Base-by-base conservation (phyloP, 257 asterid genomes). In the Leonotis leonurus region DNA sequence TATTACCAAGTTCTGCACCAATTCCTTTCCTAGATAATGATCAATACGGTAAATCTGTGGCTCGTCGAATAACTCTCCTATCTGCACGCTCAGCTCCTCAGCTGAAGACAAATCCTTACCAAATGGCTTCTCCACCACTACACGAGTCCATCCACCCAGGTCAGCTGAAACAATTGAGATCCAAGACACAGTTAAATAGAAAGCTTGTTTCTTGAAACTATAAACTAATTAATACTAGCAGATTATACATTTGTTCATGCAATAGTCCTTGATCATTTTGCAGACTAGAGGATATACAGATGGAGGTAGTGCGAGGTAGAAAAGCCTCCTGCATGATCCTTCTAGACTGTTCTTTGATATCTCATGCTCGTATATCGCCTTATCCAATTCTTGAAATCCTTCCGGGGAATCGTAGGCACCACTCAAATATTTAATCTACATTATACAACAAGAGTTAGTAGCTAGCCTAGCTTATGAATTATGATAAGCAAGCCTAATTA, bases 221-320 rank as follows among this genome's bases (percentile, higher is more conserved):
- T 1, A 4, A 39, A 39, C 13, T 1, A n/a, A 39, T 39, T 30
- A 8, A 13, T 39, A 39, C 5, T 39, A 13, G 44, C 13, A 29
- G 6, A 29, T 0, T 39, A 2, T 46, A 46, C 29, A 46, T 20
- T 63, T 83, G 66, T 87, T 85, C 85, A 65, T 87, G 87, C 85
- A 78, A 64, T 73, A 53, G 32, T 17, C 60, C 77, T 83, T 87
- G 76, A 93, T 93, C 99, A 89, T 93, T 77, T 76, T 87, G 88
- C 95, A 87, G 81, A 93, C 97, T 32, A 76, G 88, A 43, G 99
- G 97, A 74, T 93, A 93, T 5, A 93, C 96, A 9, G 99, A 85
- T 27, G 99, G 99, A 64, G 99, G 99, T 76, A 89, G 99, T 40
- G 99, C 99, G 29, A 93, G 79, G 71, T 93, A 93, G 80, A 93